Evolutionary conservation across 2,329 filamentous ascomycete species (phyloP).

Genomic region (Penicillium occitanis): DNA sequence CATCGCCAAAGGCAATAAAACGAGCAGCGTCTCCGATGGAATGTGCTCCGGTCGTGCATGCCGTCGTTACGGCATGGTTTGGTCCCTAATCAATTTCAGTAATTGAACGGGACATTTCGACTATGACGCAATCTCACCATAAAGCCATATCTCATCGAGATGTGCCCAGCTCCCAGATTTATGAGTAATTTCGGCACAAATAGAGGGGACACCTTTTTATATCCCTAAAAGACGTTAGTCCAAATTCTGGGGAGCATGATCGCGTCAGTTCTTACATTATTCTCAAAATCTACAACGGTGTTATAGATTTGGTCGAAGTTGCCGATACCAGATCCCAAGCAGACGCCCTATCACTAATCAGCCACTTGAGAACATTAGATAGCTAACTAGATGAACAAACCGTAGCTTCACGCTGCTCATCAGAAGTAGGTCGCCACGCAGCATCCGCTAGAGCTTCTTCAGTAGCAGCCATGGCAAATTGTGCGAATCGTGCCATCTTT

Average conservation of each 20-base stretch:
- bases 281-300: constrained; percentile 73
- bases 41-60: constrained; percentile 94
- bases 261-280: constrained; percentile 58
- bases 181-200: constrained; percentile 93
- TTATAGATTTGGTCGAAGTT: constrained; percentile 88
- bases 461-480: constrained; percentile 84
- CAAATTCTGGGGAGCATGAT: neutral
- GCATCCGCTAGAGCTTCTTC: constrained; percentile 85
- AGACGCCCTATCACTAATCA: constrained; percentile 64
- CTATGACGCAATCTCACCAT: constrained; percentile 44
- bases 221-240: constrained; percentile 60
- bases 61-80: constrained; percentile 89
- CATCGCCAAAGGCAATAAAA: constrained; percentile 87
- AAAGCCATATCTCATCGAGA: constrained; percentile 89
- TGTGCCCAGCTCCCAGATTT: constrained; percentile 90
- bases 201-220: constrained; percentile 86
- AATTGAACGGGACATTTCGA: neutral
- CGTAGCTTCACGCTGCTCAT: constrained; percentile 69
- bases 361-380: neutral
- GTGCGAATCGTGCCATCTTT: constrained; percentile 86
- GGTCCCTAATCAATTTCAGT: constrained; percentile 61
- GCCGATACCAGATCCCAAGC: constrained; percentile 91
- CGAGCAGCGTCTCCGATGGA: constrained; percentile 92
- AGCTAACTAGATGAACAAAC: constrained; percentile 39
- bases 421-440: constrained; percentile 64